Base-by-base conservation (phyloP, 768 basidiomycete genomes). In the Naematelia encephala region DNA sequence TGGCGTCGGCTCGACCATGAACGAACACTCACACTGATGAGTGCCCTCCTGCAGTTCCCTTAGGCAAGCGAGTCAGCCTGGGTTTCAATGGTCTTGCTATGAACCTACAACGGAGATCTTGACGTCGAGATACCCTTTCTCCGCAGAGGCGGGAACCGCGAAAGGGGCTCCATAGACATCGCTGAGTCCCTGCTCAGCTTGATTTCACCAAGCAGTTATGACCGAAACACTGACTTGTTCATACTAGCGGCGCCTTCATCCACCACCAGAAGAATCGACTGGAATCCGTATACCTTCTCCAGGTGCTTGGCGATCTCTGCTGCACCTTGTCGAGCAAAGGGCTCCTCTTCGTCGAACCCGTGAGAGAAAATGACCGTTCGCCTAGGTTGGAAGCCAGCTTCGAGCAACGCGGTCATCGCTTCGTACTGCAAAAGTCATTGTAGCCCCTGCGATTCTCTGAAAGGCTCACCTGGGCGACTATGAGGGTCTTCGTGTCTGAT, bases 361-460 rank as follows among this genome's bases (percentile, higher is more conserved):
- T 72, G 71, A 13, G 70, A 61, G 39, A 75, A 62, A 51, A 77
- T 70, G 56, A 73, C 51, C 1, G 71, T 75, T 14, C 74, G 53
- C 16, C 65, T 53, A 16, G 74, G 72, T 28, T 54, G 30, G 51
- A 66, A 75, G 16, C 66, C 67, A 4, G 51, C 45, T 23, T 67
- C 63, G 29, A 73, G 56, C 1, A 73, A n/a, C n/a, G n/a, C n/a
- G n/a, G n/a, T n/a, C n/a, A n/a, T n/a, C n/a, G n/a, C n/a, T n/a
- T n/a, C n/a, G n/a, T n/a, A n/a, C n/a, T n/a, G n/a, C n/a, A n/a
- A n/a, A n/a, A n/a, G n/a, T n/a, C n/a, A n/a, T n/a, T n/a, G n/a
- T n/a, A n/a, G n/a, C n/a, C n/a, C n/a, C n/a, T n/a, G n/a, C n/a
- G 59, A 22, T 69, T 51, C 26, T 50, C 49, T 14, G 25, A 16